These are phyloP conservation scores for Globisporangium nodosum DNA, from an alignment of 352 stramenopile species.

Conservation along the genomic window DNA sequence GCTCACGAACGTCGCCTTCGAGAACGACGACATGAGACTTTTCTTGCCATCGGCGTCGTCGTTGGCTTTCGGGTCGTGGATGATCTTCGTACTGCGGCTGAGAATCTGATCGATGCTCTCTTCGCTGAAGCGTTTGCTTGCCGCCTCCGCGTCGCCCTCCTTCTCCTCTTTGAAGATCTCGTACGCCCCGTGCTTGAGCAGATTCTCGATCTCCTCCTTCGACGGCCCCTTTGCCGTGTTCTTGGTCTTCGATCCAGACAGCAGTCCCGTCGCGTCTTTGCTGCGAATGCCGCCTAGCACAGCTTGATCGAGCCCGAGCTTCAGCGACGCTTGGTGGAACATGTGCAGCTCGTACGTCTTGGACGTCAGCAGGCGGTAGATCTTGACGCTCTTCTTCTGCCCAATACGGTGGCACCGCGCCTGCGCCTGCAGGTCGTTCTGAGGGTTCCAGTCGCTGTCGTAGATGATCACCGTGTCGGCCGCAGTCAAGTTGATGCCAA, in stretches of 20 bases:
- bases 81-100: slow-evolving; percentile 81
- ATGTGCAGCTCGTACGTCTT: slow-evolving; percentile 94
- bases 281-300: slow-evolving; percentile 87
- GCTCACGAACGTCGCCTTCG: slow-evolving; percentile 91
- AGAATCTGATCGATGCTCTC: slow-evolving; percentile 99
- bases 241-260: slow-evolving; percentile 17
- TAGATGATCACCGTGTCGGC: slow-evolving; percentile 93
- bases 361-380: slow-evolving; percentile 88
- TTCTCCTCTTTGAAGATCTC: slow-evolving; percentile 93
- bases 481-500: slow-evolving; percentile 97
- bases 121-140: slow-evolving; percentile 94
- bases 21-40: slow-evolving; percentile 87
- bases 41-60: slow-evolving; percentile 48
- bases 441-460: slow-evolving; percentile 98
- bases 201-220: slow-evolving; percentile 89
- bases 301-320: slow-evolving; percentile 90
- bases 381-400: slow-evolving; percentile 92
- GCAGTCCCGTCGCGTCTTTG: slow-evolving; percentile 27
- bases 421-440: slow-evolving; percentile 92
- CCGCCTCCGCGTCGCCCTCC: slow-evolving; percentile 86
- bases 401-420: slow-evolving; percentile 91
- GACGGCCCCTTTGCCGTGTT: slow-evolving; percentile 52
- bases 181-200: slow-evolving; percentile 93
- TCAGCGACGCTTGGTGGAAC: slow-evolving; percentile 90
- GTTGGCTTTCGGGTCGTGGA: slow-evolving; percentile 73